These are phyloP conservation scores for Trichoderma breve DNA, from an alignment of 2,329 filamentous ascomycete genomes.

Conservation along the genomic window DNA sequence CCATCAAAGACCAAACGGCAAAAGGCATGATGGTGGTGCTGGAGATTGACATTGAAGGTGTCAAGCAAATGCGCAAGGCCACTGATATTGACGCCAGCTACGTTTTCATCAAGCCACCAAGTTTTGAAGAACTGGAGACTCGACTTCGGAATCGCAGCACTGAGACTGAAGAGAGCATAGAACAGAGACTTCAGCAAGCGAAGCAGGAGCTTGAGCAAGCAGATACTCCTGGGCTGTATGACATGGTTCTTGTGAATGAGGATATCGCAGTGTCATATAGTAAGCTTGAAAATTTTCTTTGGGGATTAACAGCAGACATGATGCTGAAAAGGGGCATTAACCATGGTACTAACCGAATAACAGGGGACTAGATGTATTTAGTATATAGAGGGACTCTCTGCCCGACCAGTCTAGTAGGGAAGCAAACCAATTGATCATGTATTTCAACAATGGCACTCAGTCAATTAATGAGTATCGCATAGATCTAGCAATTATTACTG, in stretches of 20 bases:
- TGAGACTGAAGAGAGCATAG: neutral
- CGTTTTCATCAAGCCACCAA: neutral
- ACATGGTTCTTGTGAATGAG: neutral
- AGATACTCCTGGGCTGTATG: neutral
- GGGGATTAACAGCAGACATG: neutral
- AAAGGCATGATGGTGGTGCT: neutral
- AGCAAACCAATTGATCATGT: neutral
- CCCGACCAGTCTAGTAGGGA: neutral
- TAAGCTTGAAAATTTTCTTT: neutral
- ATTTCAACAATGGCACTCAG: neutral
- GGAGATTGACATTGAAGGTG: neutral
- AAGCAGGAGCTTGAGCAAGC: neutral
- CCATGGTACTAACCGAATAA: neutral
- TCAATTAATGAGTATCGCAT: no score
- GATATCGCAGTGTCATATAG: neutral
- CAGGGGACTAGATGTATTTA: neutral
- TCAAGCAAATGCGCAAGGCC: neutral
- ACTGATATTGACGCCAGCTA: neutral
- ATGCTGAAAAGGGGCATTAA: neutral
- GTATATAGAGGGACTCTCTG: neutral
- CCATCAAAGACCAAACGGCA: neutral
- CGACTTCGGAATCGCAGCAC: neutral
- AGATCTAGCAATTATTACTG: no score
- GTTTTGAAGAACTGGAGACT: neutral
- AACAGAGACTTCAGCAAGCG: neutral